phyloP scores from a whole-genome alignment of 2,329 filamentous ascomycete species.

The Tetracladium maxilliforme region DNA sequence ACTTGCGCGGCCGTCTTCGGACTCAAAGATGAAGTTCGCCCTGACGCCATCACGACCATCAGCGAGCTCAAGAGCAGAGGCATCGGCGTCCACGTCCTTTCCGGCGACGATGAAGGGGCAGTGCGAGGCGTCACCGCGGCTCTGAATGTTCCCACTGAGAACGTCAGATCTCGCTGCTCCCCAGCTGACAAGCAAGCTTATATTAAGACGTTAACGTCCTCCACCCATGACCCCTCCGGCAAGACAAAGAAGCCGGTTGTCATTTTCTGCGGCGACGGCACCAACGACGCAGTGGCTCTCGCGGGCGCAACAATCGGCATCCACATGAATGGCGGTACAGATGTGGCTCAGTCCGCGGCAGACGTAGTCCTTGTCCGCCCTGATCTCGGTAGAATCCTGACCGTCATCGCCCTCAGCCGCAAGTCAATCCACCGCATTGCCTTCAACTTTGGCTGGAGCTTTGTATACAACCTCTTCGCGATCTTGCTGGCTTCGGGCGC shows the following conservation, averaged over 20 bases:
- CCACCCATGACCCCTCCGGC: too few relatives aligned
- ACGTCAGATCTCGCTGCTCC: constrained; percentile 15
- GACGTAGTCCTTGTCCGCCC: constrained; percentile 54
- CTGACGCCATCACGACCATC: constrained; percentile 21
- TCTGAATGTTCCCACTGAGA: constrained; percentile 20
- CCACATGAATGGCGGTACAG: constrained; percentile 46
- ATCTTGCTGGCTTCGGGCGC: constrained; percentile 44
- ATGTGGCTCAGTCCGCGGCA: constrained; percentile 51
- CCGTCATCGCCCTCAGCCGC: constrained; percentile 35
- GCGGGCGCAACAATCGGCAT: constrained; percentile 58
- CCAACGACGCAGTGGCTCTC: constrained; percentile 63
- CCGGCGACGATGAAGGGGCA: constrained; percentile 32
- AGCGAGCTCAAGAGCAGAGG: constrained; percentile 17
- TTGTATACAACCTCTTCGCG: constrained; percentile 46
- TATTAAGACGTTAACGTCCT: background rate
- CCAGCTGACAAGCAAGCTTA: constrained; percentile 15
- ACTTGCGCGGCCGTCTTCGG: constrained; percentile 22
- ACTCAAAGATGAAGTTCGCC: constrained; percentile 25
- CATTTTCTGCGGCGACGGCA: constrained; percentile 64
- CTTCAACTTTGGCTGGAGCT: constrained; percentile 50
- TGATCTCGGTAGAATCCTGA: constrained; percentile 36
- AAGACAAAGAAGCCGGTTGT: too few relatives aligned
- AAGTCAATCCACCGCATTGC: constrained; percentile 24
- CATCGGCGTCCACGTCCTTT: constrained; percentile 30
- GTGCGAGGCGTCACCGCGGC: constrained; percentile 21